Percentiles rank a stretch among this genome's conserved stretches.
Evolutionary conservation across 2,329 filamentous ascomycete genomes (phyloP).

Genomic region (Triangularia setosa): DNA sequence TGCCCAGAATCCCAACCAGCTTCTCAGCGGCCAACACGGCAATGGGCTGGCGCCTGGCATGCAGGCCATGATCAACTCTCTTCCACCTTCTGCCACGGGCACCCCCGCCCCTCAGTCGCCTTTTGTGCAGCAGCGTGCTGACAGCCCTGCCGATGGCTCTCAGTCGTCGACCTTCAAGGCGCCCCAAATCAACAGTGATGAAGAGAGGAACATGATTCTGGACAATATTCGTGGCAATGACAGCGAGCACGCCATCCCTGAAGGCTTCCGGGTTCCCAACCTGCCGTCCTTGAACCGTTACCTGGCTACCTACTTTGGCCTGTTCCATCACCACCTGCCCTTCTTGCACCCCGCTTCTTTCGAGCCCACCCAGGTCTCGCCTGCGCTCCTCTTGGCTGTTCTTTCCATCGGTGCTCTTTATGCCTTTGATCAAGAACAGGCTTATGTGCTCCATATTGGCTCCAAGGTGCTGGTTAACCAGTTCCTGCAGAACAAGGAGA

Average conservation of each 20-base stretch:
- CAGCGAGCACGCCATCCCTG: conserved; percentile 74
- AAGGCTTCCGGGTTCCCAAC: conserved; percentile 83
- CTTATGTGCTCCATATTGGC: conserved; percentile 94
- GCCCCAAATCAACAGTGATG: conserved; percentile 78
- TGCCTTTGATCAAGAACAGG: conserved; percentile 94
- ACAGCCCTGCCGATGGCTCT: conserved; percentile 65
- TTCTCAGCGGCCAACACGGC: conserved; percentile 61
- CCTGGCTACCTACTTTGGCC: conserved; percentile 89
- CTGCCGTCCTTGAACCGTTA: conserved; percentile 83
- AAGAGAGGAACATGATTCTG: conserved; percentile 78
- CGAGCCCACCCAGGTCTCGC: conserved; percentile 71
- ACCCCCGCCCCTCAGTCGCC: conserved; percentile 73
- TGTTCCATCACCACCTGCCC: conserved; percentile 95
- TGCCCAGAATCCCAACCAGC: conserved; percentile 58
- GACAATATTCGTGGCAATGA: conserved; percentile 82
- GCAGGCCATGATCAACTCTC: conserved; percentile 68
- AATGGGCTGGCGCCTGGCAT: conserved; percentile 62
- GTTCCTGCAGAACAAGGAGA: conserved; percentile 96
- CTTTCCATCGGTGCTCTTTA: conserved; percentile 94
- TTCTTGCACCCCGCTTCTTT: conserved; percentile 94
- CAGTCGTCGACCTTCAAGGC: conserved; percentile 65
- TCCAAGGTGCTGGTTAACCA: conserved; percentile 97
- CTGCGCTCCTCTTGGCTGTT: conserved; percentile 81
- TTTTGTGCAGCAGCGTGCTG: conserved; percentile 63
- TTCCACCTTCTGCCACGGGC: conserved; percentile 63